Evolutionary conservation across 768 basidiomycete genomes (phyloP), one percentile per base, ranked within the genome.

Genomic region (Boletus reticulatus): DNA sequence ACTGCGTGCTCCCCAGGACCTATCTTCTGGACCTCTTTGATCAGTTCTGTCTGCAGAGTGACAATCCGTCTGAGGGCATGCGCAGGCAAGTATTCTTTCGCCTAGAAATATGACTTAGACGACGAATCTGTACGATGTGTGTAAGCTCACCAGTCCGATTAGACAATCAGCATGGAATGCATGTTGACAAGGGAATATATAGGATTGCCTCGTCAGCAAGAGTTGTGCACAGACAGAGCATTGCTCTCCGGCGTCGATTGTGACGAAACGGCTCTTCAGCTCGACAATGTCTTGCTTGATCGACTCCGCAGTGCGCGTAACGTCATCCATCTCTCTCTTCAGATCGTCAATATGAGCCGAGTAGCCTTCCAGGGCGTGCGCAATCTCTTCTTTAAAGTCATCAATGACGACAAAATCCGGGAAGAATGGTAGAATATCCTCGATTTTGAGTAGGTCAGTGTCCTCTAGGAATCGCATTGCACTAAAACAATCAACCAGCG

Each of bases 371-470:
- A 99, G 75, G 0, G 97, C 97, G 57, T 88, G 87, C 48, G 95
- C 96, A 61, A 98, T 98, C 73, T 98, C 96, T 63, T 96, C 92
- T 71, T 99, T 99, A 82, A 99, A 98, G 69, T 98, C 97, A 68
- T 98, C 97, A 61, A 99, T 98, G 56, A 98, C 92, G 13, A 96
- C 94, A 68, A 99, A 99, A 74, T 98, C 96, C 3, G 97, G 96
- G 85, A 99, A 98, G 85, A 98, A 99, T 6, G 97, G 97, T 17
- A 99, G 76, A 58, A 99, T 97, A 67, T 99, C 97, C 68, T 99
- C 97, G 60, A 99, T 96, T 74, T 98, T 98, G 67, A 99, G 83
- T 36, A 98, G 75, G 62, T 92, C 87, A 0, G 97, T 96, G 59
- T 92, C 88, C 69, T 98, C 94, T 63, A 98, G 78, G 77, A 99